Percentiles rank a stretch among this genome's conserved stretches.
Conservation (phyloP, 257 asterid genomes). For the Nicotiana tabacum region DNA sequence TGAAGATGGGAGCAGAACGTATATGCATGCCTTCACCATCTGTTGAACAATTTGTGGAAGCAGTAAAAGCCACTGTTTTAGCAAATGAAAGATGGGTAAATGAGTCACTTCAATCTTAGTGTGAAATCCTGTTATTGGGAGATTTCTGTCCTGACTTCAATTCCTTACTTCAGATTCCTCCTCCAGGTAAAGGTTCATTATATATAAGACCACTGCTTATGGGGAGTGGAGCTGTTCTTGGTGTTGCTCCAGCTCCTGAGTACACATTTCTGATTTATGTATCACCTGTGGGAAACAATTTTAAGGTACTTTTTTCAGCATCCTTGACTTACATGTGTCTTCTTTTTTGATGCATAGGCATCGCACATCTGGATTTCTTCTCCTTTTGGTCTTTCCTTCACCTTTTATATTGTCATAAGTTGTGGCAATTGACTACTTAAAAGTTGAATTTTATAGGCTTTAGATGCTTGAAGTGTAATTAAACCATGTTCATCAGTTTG, state of each 20-base stretch:
- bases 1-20: constrained; percentile 84
- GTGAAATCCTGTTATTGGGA: constrained; percentile 9
- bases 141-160: not conserved
- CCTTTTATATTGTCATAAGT: not conserved
- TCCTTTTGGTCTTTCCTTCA: not conserved
- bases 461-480: not conserved
- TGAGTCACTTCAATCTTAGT: constrained; percentile 1
- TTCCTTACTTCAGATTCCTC: constrained; percentile 69
- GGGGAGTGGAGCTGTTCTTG: constrained; percentile 98
- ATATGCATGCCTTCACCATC: constrained; percentile 98
- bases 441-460: not conserved
- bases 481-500: not conserved
- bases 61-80: constrained; percentile 75
- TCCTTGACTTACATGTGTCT: not conserved
- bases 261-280: constrained; percentile 88
- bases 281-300: constrained; percentile 92
- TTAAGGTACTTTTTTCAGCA: constrained; percentile 54
- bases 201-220: constrained; percentile 91
- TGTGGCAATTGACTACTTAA: not conserved
- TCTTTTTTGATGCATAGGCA: not conserved
- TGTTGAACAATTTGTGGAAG: constrained; percentile 82
- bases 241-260: constrained; percentile 98
- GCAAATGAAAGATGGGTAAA: constrained; percentile 96
- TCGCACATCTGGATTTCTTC: not conserved
- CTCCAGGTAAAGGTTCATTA: constrained; percentile 91